Conservation (phyloP, 768 basidiomycete genomes). For the Mycena galopus region DNA sequence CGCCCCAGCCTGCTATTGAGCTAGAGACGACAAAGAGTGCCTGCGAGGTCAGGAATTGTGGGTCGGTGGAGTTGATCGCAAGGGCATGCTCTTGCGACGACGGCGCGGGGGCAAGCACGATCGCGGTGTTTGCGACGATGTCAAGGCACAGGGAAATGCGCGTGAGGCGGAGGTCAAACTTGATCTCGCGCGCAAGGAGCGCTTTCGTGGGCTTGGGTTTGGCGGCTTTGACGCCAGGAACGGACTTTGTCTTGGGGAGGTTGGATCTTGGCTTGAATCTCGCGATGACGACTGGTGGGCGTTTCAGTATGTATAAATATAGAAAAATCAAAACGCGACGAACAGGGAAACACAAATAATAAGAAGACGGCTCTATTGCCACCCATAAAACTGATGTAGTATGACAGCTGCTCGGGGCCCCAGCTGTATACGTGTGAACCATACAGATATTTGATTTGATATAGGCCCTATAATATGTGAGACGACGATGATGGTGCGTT, state of each 20-base stretch:
- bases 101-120: constrained; percentile 67
- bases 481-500: neutral
- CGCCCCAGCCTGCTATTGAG: constrained; percentile 71
- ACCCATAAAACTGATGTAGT: constrained; percentile 81
- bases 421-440: constrained; percentile 80
- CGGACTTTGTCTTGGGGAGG: neutral
- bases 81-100: constrained; percentile 45
- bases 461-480: constrained; percentile 65
- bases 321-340: constrained; percentile 34
- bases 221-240: constrained; percentile 16
- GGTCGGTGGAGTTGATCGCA: neutral
- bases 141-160: constrained; percentile 76
- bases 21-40: constrained; percentile 73
- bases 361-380: constrained; percentile 71
- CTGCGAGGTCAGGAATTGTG: constrained; percentile 45
- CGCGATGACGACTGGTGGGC: constrained; percentile 65
- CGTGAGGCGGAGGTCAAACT: constrained; percentile 76
- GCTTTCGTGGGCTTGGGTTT: constrained; percentile 63
- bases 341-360: constrained; percentile 60
- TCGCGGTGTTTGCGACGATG: constrained; percentile 70
- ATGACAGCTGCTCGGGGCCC: constrained; percentile 79
- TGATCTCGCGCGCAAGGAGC: constrained; percentile 72
- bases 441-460: constrained; percentile 87
- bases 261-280: constrained; percentile 65
- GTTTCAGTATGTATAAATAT: neutral